Percentiles rank a stretch among this genome's conserved stretches.
phyloP scores from a whole-genome alignment of 108 stramenopile species.

The Pseudonitzschia delicatissima region DNA sequence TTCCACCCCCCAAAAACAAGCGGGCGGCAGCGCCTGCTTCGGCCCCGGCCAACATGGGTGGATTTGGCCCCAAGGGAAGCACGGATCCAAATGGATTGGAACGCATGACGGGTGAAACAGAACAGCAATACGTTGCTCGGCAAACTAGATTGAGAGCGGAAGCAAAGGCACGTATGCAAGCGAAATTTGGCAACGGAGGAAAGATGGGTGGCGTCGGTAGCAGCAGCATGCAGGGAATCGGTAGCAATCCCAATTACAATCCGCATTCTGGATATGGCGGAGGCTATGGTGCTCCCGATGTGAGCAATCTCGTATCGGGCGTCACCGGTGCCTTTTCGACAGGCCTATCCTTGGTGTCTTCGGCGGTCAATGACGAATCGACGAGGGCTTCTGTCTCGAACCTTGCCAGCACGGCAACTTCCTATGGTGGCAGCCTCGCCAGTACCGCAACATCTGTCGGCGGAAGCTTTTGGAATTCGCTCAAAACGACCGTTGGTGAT shows the following conservation, averaged over 20 bases:
- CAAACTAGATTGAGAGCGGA: conserved; percentile 87
- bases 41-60: conserved; percentile 16
- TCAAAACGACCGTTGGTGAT: conserved; percentile 51
- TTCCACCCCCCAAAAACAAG: conserved; percentile 39
- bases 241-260: conserved; percentile 75
- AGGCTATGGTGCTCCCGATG: conserved; percentile 27
- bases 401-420: conserved; percentile 18
- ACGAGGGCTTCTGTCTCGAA: conserved; percentile 33
- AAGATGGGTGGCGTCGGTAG: conserved; percentile 56
- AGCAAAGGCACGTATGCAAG: conserved; percentile 81
- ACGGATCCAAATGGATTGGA: conserved; percentile 88
- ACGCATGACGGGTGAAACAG: conserved; percentile 84
- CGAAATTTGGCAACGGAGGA: conserved; percentile 78
- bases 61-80: conserved; percentile 1
- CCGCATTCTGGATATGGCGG: conserved; percentile 39
- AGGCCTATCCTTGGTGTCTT: conserved; percentile 38
- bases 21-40: conserved; percentile 16
- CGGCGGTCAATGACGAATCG: conserved; percentile 40
- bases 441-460: conserved; percentile 32
- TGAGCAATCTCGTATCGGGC: conserved; percentile 40
- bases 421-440: conserved; percentile 56
- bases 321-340: conserved; percentile 56
- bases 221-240: conserved; percentile 71
- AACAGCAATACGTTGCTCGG: conserved; percentile 87
- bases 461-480: conserved; percentile 77